These are phyloP conservation scores for Elsinoe batatas DNA, from an alignment of 2,329 filamentous ascomycete genomes.

Conservation along the genomic window DNA sequence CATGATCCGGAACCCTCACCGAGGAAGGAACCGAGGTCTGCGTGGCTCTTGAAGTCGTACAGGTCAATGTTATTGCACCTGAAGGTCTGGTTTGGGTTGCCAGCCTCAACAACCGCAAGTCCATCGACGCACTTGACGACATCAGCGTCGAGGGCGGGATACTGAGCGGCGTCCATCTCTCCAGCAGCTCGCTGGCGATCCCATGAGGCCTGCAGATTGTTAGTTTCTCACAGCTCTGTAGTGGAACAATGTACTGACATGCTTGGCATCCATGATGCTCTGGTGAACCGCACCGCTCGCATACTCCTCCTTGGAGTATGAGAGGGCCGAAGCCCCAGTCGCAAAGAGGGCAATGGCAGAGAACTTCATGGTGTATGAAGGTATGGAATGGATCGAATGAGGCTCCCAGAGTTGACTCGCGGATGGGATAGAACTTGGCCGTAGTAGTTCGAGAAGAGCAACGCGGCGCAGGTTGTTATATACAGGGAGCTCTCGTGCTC, in stretches of 20 bases:
- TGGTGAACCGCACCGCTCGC: conserved; percentile 10
- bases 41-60: conserved; percentile 47
- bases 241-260: too few species aligned
- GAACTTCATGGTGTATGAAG: conserved; percentile 12
- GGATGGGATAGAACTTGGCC: not conserved
- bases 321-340: not conserved
- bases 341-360: conserved; percentile 6
- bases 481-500: conserved; percentile 1
- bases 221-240: too few species aligned
- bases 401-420: not conserved
- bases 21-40: conserved; percentile 40
- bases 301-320: conserved; percentile 12
- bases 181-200: conserved; percentile 19
- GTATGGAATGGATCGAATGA: not conserved
- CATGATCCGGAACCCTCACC: conserved; percentile 41
- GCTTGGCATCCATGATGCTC: conserved; percentile 14
- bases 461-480: conserved; percentile 5
- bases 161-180: conserved; percentile 19
- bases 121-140: conserved; percentile 33
- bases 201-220: conserved; percentile 15
- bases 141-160: conserved; percentile 15
- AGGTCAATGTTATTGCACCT: conserved; percentile 43
- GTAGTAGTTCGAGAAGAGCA: not conserved
- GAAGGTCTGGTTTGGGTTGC: conserved; percentile 41
- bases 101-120: conserved; percentile 36